Evolutionary conservation across 495 filamentous ascomycete genomes (phyloP), one percentile per base, ranked within the genome.

Genomic region (Collariella sp.): DNA sequence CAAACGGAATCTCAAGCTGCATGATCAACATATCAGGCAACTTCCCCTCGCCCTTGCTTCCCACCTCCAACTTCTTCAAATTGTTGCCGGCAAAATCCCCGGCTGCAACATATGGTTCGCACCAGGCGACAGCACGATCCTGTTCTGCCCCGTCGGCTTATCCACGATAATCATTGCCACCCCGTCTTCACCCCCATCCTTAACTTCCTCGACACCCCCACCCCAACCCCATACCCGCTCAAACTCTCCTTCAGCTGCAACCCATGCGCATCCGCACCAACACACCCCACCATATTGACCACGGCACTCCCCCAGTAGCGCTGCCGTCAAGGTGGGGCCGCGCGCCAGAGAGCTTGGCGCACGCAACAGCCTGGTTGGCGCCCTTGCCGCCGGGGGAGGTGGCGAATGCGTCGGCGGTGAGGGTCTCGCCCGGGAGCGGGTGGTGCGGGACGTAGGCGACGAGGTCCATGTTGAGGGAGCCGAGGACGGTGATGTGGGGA

Each of bases 381-480:
- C 93, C 93, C 72, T 98, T 98, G 39, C 93, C 93, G 50, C 93
- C 93, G 13, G 84, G 82, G 45, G 85, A 90, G 39, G 82, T 87
- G 64, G 79, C 75, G 75, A 93, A 94, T 6, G 81, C 80, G 50
- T 72, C 76, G n/a, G 88, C 76, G 2, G 85, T 91, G 36, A 98
- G 78, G 4, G 93, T 98, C 63, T 98, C 93, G 54, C 93, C 93
- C 3, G 85, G 78, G 0, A 73, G 67, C 2, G 93, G 93, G 54
- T 95, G 77, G 36, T 93, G 89, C 0, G 88, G 77, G 29, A 91
- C 95, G 54, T 85, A 80, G 36, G 88, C 89, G 40, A 94, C 84
- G 55, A 96, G 83, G 73, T 98, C 93, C 59, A 82, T 87, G 70
- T 97, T 97, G 46, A 98, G 83, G 42, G 91, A 96, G 60, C 93